phyloP scores from a whole-genome alignment of 1,284 basidiomycete species.

The Amylostereum areolatum region DNA sequence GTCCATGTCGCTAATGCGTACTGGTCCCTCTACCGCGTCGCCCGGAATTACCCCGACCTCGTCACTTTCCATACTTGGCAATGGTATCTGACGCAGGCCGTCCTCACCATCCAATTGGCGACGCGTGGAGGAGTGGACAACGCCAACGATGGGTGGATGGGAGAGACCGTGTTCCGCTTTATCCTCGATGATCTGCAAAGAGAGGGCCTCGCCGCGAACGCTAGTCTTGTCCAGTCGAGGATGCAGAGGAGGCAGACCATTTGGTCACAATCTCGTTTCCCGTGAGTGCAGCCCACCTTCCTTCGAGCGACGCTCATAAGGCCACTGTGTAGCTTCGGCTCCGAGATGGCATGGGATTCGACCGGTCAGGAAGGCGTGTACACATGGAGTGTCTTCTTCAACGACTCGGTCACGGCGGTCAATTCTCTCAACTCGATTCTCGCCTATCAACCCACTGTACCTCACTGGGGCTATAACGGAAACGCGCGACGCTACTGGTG shows the following conservation, averaged over 20 bases:
- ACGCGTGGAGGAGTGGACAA: slow-evolving; percentile 42
- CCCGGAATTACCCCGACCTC: slow-evolving; percentile 48
- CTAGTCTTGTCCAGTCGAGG: slow-evolving; percentile 38
- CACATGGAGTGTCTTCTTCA: slow-evolving; percentile 50
- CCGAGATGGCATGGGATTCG: slow-evolving; percentile 60
- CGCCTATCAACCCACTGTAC: slow-evolving; percentile 50
- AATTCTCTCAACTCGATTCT: slow-evolving; percentile 54
- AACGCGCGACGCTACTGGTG: slow-evolving; percentile 55
- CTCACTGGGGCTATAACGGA: slow-evolving; percentile 60
- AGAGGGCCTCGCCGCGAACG: slow-evolving; percentile 45
- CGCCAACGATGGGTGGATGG: slow-evolving; percentile 47
- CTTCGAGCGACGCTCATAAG: no score
- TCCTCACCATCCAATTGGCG: slow-evolving; percentile 43
- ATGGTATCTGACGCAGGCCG: slow-evolving; percentile 54
- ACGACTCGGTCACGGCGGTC: slow-evolving; percentile 42
- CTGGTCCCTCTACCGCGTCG: slow-evolving; percentile 54
- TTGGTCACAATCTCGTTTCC: slow-evolving; percentile 46
- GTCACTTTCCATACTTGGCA: slow-evolving; percentile 43
- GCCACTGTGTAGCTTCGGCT: slow-evolving; percentile 37
- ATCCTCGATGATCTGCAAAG: slow-evolving; percentile 47
- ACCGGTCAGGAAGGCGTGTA: slow-evolving; percentile 57
- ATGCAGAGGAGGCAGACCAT: slow-evolving; percentile 39
- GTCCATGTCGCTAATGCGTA: slow-evolving; percentile 53
- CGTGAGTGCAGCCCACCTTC: slow-evolving; percentile 28
- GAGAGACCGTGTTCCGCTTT: slow-evolving; percentile 46